These are phyloP conservation scores for Colletotrichum caudatum DNA, from an alignment of 2,329 filamentous ascomycete genomes.

Conservation along the genomic window DNA sequence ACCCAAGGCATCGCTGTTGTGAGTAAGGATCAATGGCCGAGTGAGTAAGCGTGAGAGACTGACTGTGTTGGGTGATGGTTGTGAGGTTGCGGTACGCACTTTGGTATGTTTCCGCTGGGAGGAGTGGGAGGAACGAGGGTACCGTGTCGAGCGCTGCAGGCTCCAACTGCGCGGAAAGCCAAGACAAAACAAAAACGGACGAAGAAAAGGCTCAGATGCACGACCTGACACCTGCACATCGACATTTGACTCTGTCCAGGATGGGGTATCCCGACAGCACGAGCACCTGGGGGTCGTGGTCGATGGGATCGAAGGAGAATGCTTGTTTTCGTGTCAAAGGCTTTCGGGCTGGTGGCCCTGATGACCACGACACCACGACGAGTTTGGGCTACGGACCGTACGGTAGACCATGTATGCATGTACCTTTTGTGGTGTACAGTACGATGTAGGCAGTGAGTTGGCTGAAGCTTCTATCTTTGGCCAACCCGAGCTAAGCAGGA, in stretches of 20 bases:
- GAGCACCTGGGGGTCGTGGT: slow-evolving; percentile 1
- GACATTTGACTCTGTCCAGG: slow-evolving; percentile 12
- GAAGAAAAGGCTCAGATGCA: slow-evolving; percentile 32
- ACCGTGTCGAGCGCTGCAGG: slow-evolving; percentile 5
- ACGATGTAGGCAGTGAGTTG: background rate
- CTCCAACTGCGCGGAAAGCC: slow-evolving; percentile 20
- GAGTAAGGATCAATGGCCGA: background rate
- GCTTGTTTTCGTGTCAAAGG: slow-evolving; percentile 38
- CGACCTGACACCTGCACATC: slow-evolving; percentile 27
- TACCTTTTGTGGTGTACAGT: too few relatives aligned
- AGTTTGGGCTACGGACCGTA: background rate
- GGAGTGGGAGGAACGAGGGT: slow-evolving; percentile 39
- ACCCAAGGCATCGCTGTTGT: background rate
- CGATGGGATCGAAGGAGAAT: slow-evolving; percentile 18
- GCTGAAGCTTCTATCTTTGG: slow-evolving; percentile 39
- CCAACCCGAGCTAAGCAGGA: slow-evolving; percentile 23
- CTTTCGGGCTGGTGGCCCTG: slow-evolving; percentile 6
- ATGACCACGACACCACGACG: slow-evolving; percentile 18
- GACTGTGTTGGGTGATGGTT: background rate
- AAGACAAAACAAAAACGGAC: slow-evolving; percentile 41
- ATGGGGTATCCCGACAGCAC: slow-evolving; percentile 22
- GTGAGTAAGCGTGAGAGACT: background rate
- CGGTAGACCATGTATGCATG: too few relatives aligned
- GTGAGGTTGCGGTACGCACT: background rate
- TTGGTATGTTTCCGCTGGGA: slow-evolving; percentile 35